These are phyloP conservation scores for Pisolithus thermaeus DNA, from an alignment of 1,284 basidiomycete genomes.

Conservation along the genomic window DNA sequence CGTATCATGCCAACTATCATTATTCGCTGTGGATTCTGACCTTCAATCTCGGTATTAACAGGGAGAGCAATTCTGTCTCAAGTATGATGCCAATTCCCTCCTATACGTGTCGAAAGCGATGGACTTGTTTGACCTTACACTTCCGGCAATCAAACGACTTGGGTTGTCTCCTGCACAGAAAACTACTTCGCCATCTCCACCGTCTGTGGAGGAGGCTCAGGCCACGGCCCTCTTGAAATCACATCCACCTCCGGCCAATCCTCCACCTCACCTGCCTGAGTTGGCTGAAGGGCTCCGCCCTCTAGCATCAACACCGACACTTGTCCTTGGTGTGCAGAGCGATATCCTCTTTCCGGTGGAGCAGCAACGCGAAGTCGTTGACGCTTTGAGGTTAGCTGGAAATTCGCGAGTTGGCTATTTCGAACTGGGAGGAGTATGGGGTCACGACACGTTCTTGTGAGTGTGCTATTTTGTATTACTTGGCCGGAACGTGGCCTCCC, in stretches of 20 bases:
- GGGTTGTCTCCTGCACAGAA: constrained; percentile 37
- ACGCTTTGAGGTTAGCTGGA: constrained; percentile 86
- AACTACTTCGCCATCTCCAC: constrained; percentile 18
- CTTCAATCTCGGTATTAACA: constrained; percentile 4
- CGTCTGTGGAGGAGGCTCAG: constrained; percentile 24
- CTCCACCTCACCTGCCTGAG: constrained; percentile 71
- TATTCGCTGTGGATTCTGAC: not conserved
- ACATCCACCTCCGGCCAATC: constrained; percentile 62
- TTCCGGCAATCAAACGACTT: constrained; percentile 69
- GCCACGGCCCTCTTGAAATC: constrained; percentile 58
- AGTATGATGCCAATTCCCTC: constrained; percentile 98
- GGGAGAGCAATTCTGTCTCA: constrained; percentile 95
- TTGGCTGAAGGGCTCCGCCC: constrained; percentile 82
- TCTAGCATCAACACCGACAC: constrained; percentile 71
- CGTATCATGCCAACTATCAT: not conserved
- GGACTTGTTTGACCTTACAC: constrained; percentile 97
- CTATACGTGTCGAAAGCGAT: constrained; percentile 99
- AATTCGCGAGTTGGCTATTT: constrained; percentile 91
- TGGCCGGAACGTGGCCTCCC: not conserved
- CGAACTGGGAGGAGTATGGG: constrained; percentile 97
- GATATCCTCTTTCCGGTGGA: constrained; percentile 98
- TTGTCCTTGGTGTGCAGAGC: constrained; percentile 93
- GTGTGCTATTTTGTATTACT: constrained; percentile 17
- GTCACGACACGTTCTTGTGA: constrained; percentile 92
- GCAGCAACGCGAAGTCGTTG: constrained; percentile 93